Percentiles rank a stretch among this genome's conserved stretches.
These are phyloP conservation scores for Diaporthe ampelina DNA, from an alignment of 2,329 filamentous ascomycete species.

Conservation along the genomic window DNA sequence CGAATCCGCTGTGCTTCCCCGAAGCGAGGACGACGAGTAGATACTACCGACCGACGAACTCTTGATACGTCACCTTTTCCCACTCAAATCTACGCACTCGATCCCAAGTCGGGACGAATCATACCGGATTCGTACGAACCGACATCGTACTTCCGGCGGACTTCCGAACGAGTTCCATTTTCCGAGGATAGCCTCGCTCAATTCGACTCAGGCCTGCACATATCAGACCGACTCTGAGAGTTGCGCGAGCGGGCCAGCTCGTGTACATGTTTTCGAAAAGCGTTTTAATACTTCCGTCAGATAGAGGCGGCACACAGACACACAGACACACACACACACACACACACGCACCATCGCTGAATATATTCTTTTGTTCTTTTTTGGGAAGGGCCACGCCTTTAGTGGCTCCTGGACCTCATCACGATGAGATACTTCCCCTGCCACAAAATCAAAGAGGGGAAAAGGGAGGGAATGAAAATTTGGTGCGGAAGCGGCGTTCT, in stretches of 20 bases:
- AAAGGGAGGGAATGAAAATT: background rate
- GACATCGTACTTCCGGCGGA: background rate
- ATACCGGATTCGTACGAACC: background rate
- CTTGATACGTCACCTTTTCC: background rate
- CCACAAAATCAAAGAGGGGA: background rate
- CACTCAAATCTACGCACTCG: background rate
- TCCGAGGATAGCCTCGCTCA: background rate
- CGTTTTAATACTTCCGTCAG: background rate
- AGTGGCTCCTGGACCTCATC: background rate
- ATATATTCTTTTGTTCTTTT: background rate
- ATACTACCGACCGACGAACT: background rate
- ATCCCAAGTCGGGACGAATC: background rate
- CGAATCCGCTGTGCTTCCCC: constrained; percentile 51
- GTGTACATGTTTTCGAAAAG: background rate
- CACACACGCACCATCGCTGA: background rate
- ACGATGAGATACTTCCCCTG: background rate
- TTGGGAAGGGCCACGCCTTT: background rate
- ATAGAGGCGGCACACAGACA: background rate
- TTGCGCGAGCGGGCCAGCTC: background rate
- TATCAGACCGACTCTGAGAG: background rate
- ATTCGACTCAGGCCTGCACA: background rate
- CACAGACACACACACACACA: no score
- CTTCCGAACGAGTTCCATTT: background rate
- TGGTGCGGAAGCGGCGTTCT: constrained; percentile 15
- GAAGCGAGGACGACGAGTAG: constrained; percentile 30